Percentiles rank a stretch among this genome's conserved stretches.
These are phyloP conservation scores for Lodderomyces margitis DNA, from an alignment of 1,139 yeast genomes.

Conservation along the genomic window DNA sequence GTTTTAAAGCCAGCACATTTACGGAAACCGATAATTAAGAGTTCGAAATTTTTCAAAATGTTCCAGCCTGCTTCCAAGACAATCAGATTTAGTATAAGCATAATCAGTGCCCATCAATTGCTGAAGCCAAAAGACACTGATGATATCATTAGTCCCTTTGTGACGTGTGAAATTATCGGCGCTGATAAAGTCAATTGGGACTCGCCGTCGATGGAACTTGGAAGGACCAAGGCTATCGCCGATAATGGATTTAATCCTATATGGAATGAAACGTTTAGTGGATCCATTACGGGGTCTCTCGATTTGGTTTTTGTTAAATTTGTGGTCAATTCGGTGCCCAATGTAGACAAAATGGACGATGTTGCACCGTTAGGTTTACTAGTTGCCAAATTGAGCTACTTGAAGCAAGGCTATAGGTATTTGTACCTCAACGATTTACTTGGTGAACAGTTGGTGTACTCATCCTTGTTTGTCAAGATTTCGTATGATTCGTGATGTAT, in stretches of 20 bases:
- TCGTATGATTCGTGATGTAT: constrained; percentile 21
- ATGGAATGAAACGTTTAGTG: constrained; percentile 61
- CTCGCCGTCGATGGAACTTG: constrained; percentile 11
- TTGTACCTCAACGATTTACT: constrained; percentile 68
- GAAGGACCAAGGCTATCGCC: constrained; percentile 34
- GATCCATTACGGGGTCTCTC: constrained; percentile 30
- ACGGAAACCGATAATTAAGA: constrained; percentile 34
- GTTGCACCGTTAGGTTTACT: constrained; percentile 52
- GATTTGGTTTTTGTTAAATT: constrained; percentile 37
- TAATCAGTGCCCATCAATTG: constrained; percentile 83
- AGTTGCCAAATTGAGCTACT: constrained; percentile 52
- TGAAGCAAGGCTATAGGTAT: constrained; percentile 79
- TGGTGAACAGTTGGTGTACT: constrained; percentile 81
- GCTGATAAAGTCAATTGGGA: constrained; percentile 27
- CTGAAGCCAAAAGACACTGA: constrained; percentile 53
- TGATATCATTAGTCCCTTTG: constrained; percentile 51
- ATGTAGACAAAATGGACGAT: constrained; percentile 24
- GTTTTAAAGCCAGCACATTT: constrained; percentile 65
- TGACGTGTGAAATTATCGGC: constrained; percentile 57
- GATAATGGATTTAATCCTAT: constrained; percentile 84
- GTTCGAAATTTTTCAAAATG: constrained; percentile 14
- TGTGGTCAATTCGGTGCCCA: constrained; percentile 19
- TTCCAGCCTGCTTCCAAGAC: constrained; percentile 5
- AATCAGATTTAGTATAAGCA: constrained; percentile 35
- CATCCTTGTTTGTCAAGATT: constrained; percentile 66